Evolutionary conservation across 208 protist genomes (phyloP).

Genomic region (Trypanosoma melophagium): DNA sequence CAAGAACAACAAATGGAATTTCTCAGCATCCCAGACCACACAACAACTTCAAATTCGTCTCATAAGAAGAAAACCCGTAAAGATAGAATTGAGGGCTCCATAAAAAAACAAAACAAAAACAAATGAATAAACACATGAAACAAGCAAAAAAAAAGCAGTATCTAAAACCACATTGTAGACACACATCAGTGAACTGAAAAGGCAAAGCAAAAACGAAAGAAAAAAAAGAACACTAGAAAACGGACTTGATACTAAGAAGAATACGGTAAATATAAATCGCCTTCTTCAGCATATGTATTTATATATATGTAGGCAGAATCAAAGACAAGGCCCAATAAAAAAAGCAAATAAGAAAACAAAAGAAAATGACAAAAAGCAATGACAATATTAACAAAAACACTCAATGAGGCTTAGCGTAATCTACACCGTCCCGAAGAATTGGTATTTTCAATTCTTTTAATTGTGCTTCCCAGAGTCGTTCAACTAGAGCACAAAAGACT

Average conservation of each 20-base stretch:
- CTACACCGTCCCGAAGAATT: conserved; percentile 14
- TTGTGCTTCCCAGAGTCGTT: conserved; percentile 25
- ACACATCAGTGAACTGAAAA: too few relatives aligned
- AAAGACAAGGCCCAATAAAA: neutral
- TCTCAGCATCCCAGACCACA: too few relatives aligned
- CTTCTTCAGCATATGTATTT: too few relatives aligned
- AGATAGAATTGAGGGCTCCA: neutral
- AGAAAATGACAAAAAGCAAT: conserved; percentile 1
- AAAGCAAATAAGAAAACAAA: conserved; percentile 23
- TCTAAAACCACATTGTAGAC: too few relatives aligned
- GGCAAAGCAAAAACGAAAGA: too few relatives aligned
- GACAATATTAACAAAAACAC: neutral
- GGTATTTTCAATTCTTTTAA: conserved; percentile 11
- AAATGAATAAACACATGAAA: too few relatives aligned
- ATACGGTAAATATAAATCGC: too few relatives aligned
- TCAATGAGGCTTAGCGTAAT: conserved; percentile 10
- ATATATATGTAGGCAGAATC: too few relatives aligned
- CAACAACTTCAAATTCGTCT: neutral
- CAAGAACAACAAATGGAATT: too few relatives aligned
- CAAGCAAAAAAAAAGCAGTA: too few relatives aligned
- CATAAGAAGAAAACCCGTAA: conserved; percentile 7
- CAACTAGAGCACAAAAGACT: conserved; percentile 33
- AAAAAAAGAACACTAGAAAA: too few relatives aligned
- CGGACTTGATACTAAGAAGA: too few relatives aligned
- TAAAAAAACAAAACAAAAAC: neutral